Percentiles rank a stretch among this genome's conserved stretches.
These are phyloP conservation scores for Dryas alaskensis DNA, from an alignment of 306 rosid species.

Conservation along the genomic window DNA sequence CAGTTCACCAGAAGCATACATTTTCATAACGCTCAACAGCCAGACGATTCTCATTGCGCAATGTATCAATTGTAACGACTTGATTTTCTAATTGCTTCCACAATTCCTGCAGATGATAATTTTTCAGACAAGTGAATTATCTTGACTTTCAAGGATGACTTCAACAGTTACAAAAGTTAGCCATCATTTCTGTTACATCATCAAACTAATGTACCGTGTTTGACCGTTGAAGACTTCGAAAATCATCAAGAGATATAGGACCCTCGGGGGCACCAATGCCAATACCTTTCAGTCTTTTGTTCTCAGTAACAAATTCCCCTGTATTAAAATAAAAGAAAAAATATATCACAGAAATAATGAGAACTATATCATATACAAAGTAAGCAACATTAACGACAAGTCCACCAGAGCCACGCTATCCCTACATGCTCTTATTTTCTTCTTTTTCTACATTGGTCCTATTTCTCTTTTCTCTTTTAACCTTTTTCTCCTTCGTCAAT, in stretches of 20 bases:
- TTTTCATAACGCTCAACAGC: constrained; percentile 57
- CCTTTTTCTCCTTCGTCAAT: not conserved
- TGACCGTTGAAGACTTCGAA: constrained; percentile 91
- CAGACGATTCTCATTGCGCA: constrained; percentile 60
- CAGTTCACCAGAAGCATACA: constrained; percentile 44
- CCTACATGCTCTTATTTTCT: not conserved
- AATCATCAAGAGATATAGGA: constrained; percentile 95
- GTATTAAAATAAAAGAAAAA: constrained; percentile 16
- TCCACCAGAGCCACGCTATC: not conserved
- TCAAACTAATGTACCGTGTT: constrained; percentile 51
- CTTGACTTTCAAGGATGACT: not conserved
- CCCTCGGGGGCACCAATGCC: constrained; percentile 98
- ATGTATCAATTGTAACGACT: constrained; percentile 55
- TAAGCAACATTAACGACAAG: not conserved
- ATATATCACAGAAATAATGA: not conserved
- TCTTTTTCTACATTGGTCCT: not conserved
- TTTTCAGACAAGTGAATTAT: constrained; percentile 1
- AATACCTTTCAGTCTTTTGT: constrained; percentile 85
- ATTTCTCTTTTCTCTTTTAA: not conserved
- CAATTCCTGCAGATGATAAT: constrained; percentile 58
- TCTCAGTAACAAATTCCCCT: constrained; percentile 66
- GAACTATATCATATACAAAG: not conserved
- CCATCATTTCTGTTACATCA: constrained; percentile 11
- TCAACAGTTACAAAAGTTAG: not conserved
- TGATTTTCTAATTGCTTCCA: constrained; percentile 92